Evolutionary conservation across 495 filamentous ascomycete genomes (phyloP).

Genomic region (Aspergillus sparsus): DNA sequence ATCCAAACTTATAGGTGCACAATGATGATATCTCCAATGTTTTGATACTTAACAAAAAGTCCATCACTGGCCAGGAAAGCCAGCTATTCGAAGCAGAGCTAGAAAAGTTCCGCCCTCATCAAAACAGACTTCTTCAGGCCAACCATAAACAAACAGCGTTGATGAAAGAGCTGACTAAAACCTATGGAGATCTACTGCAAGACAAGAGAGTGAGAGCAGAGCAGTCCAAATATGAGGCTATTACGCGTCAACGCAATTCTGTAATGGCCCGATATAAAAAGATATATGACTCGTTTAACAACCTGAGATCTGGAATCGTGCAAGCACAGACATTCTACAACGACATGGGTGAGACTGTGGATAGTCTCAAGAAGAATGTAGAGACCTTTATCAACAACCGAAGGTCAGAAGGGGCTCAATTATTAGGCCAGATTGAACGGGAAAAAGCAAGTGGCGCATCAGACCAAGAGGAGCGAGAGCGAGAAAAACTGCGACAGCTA

Average conservation of each 20-base stretch:
- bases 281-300: constrained; percentile 88
- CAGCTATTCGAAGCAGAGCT: constrained; percentile 92
- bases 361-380: constrained; percentile 94
- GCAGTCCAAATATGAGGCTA: constrained; percentile 88
- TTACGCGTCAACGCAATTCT: constrained; percentile 76
- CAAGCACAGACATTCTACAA: constrained; percentile 90
- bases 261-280: constrained; percentile 89
- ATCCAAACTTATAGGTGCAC: constrained; percentile 63
- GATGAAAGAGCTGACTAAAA: constrained; percentile 91
- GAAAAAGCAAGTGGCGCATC: constrained; percentile 66
- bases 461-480: constrained; percentile 79
- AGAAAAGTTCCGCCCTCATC: constrained; percentile 94
- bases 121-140: constrained; percentile 85
- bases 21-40: constrained; percentile 97
- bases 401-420: constrained; percentile 84
- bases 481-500: constrained; percentile 78
- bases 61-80: constrained; percentile 77
- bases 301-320: constrained; percentile 79
- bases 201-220: constrained; percentile 93
- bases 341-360: constrained; percentile 94
- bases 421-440: constrained; percentile 84
- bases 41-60: constrained; percentile 94
- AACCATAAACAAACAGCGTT: constrained; percentile 90
- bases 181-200: constrained; percentile 84
- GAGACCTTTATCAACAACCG: constrained; percentile 96